These are phyloP conservation scores for Fusarium tuaranense DNA, from an alignment of 2,329 filamentous ascomycete genomes.

Conservation along the genomic window DNA sequence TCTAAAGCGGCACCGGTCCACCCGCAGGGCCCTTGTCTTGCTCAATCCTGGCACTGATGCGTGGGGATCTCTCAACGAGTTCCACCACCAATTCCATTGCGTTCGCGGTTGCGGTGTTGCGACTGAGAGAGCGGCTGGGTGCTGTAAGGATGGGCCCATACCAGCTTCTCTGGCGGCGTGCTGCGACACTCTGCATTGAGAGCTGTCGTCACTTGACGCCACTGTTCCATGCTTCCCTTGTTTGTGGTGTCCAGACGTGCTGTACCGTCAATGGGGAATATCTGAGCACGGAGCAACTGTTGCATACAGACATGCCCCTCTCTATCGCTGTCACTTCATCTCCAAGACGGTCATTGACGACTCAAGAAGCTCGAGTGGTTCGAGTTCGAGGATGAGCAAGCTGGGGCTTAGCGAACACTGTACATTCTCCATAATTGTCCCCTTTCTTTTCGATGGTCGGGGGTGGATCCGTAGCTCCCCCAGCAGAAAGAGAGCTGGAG, in stretches of 20 bases:
- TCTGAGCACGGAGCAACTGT: slow-evolving; percentile 15
- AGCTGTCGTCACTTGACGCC: slow-evolving; percentile 18
- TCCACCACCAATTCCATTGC: slow-evolving; percentile 24
- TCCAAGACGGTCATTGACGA: slow-evolving; percentile 16
- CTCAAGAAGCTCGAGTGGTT: slow-evolving; percentile 23
- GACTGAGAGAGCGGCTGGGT: background rate
- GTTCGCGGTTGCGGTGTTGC: slow-evolving; percentile 6
- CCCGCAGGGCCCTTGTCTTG: slow-evolving; percentile 22
- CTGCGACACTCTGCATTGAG: slow-evolving; percentile 15
- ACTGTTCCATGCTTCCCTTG: slow-evolving; percentile 25
- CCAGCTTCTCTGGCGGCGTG: slow-evolving; percentile 12
- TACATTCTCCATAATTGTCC: slow-evolving; percentile 14
- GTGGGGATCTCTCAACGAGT: slow-evolving; percentile 39
- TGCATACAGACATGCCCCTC: background rate
- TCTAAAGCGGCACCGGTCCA: slow-evolving; percentile 22
- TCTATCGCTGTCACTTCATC: background rate
- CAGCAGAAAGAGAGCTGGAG: slow-evolving; percentile 23
- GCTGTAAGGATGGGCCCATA: slow-evolving; percentile 30
- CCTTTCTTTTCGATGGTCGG: slow-evolving; percentile 20
- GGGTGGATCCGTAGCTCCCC: slow-evolving; percentile 16
- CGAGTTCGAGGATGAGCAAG: slow-evolving; percentile 6
- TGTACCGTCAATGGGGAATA: slow-evolving; percentile 14
- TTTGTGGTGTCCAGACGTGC: background rate
- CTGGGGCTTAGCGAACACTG: slow-evolving; percentile 12
- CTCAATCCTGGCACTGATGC: slow-evolving; percentile 5